Base-by-base conservation (phyloP, 1,284 basidiomycete genomes). In the Cutaneotrichosporon dermatis region DNA sequence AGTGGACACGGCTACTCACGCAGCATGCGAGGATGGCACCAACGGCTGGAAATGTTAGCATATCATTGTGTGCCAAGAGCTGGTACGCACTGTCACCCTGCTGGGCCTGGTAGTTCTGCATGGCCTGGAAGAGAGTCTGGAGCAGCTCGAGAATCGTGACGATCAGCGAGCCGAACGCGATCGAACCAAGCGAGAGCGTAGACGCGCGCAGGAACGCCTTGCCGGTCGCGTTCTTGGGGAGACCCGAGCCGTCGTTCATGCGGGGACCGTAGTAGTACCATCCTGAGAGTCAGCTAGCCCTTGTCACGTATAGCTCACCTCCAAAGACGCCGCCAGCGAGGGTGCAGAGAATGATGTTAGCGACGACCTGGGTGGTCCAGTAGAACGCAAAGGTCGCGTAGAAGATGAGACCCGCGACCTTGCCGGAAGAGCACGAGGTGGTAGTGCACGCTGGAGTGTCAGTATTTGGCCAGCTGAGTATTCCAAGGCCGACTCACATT, bases 101-200 rank as follows among this genome's bases (percentile, higher is more conserved):
- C 0, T 81, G 80, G 36, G 82, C 82, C n/a, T 89, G 87, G 63
- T 85, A 86, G 69, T 87, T 84, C 66, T 86, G 81, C 11, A 86
- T 77, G 16, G 84, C 78, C 56, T 86, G 84, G 51, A 94, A 72
- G 44, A 90, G 70, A 59, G 91, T 80, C 49, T 85, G 80, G 49
- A 93, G 66, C 4, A 92, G 72, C 68, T 95, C 92, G 50, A 95
- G 80, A 36, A 95, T 73, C 0, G 92, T 91, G 48, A 95, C 91
- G 62, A 95, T 90, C 68, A 95, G 80, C 3, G 88, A 90, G 4
- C 92, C 92, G 70, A 94, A 92, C 4, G 90, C 89, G 68, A 95
- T 92, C 0, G 89, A 91, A 6, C 91, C 92, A 36, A 96, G 82
- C 1, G 89, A 92, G 55, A 88, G 80, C 0, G 90, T 92, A 12